Conservation (phyloP, 805 yeast species). For the Candida ovalis region DNA sequence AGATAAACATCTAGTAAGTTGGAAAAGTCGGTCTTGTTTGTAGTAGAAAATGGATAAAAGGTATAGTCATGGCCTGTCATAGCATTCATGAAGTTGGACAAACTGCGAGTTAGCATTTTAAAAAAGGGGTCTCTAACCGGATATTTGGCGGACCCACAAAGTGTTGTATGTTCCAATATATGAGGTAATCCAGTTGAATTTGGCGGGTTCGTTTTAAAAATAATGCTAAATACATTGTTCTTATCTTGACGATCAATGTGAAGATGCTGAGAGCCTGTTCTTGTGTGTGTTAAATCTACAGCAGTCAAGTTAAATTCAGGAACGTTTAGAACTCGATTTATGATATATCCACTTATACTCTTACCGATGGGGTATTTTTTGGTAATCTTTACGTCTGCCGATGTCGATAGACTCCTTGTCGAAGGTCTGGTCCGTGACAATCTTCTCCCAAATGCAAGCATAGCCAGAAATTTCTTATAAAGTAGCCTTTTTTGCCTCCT, state of each 20-base stretch:
- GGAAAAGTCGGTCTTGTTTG: slow-evolving; percentile 74
- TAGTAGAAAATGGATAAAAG: slow-evolving; percentile 93
- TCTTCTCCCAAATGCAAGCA: background rate
- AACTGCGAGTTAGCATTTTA: slow-evolving; percentile 92
- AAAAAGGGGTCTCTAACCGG: slow-evolving; percentile 98
- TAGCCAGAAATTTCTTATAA: background rate
- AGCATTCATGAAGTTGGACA: slow-evolving; percentile 96
- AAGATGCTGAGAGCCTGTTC: slow-evolving; percentile 74
- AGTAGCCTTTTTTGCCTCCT: too few species aligned
- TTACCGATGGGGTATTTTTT: slow-evolving; percentile 62
- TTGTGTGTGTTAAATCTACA: slow-evolving; percentile 60
- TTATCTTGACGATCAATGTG: slow-evolving; percentile 81
- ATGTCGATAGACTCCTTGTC: slow-evolving; percentile 6
- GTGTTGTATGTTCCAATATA: slow-evolving; percentile 90
- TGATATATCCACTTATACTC: slow-evolving; percentile 60
- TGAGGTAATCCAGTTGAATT: slow-evolving; percentile 95
- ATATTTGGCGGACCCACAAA: slow-evolving; percentile 87
- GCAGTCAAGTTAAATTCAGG: slow-evolving; percentile 85
- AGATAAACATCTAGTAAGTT: slow-evolving; percentile 85
- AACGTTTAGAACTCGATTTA: slow-evolving; percentile 60
- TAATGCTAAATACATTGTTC: slow-evolving; percentile 85
- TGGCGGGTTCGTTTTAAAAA: slow-evolving; percentile 93
- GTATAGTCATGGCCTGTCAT: slow-evolving; percentile 98
- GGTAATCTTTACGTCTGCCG: slow-evolving; percentile 13
- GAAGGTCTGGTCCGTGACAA: background rate